These are phyloP conservation scores for Candida nitratophila DNA, from an alignment of 805 yeast genomes.

Conservation along the genomic window DNA sequence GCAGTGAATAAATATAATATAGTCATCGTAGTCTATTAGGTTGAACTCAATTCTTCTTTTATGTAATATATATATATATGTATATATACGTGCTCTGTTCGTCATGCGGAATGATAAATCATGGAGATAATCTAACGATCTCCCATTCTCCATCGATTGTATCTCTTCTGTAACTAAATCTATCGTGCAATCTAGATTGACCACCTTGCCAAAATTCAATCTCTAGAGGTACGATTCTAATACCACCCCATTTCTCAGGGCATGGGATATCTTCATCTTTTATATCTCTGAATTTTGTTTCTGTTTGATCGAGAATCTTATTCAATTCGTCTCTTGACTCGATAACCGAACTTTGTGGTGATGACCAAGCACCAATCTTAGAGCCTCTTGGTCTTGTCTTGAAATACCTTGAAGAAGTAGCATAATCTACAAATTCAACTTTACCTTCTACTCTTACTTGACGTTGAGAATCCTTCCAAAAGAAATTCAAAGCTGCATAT, in stretches of 20 bases:
- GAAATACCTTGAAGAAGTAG: slow-evolving; percentile 72
- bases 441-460: slow-evolving; percentile 91
- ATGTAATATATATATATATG: too few species aligned
- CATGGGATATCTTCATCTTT: slow-evolving; percentile 66
- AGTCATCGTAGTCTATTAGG: too few species aligned
- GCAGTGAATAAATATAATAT: too few species aligned
- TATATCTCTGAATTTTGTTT: slow-evolving; percentile 47
- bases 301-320: slow-evolving; percentile 35
- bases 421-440: slow-evolving; percentile 65
- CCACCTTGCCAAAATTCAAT: slow-evolving; percentile 99
- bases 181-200: slow-evolving; percentile 80
- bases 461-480: slow-evolving; percentile 87
- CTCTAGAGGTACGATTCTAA: slow-evolving; percentile 80
- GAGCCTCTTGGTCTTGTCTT: slow-evolving; percentile 89
- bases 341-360: slow-evolving; percentile 73
- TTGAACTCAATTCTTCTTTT: too few species aligned
- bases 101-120: too few species aligned
- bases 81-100: too few species aligned
- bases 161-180: slow-evolving; percentile 65
- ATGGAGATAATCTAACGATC: slow-evolving; percentile 66
- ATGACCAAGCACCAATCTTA: slow-evolving; percentile 94
- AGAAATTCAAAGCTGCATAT: slow-evolving; percentile 77
- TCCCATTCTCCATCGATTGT: slow-evolving; percentile 48
- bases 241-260: slow-evolving; percentile 95
- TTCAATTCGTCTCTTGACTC: slow-evolving; percentile 59